Evolutionary conservation across 2,329 filamentous ascomycete species (phyloP), one percentile per base, ranked within the genome.

Genomic region (Nemania sp.): DNA sequence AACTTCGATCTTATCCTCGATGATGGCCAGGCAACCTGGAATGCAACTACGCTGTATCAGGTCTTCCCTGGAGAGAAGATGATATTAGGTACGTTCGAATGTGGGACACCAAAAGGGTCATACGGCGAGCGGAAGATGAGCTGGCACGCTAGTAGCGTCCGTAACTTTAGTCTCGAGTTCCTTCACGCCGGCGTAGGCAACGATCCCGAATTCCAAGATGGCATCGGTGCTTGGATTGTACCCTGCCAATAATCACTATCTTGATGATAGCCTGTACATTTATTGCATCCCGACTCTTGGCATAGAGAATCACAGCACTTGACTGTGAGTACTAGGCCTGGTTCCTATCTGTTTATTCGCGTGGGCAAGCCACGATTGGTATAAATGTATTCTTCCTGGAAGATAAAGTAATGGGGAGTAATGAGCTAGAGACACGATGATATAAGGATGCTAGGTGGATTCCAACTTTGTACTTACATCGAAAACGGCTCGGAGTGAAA

Each of bases 141-240:
- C 59, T 78, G 76, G 76, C 56, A 71, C 24, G 73, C 73, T 26
- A 74, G 64, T 62, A 78, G 76, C 52, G 69, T 77, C 27, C 70
- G 72, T 47, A 64, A 73, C 27, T 78, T 78, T 51, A 67, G 66
- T 20, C 70, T 78, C n/a, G 68, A 76, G 11, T 78, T 76, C 49
- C 56, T 76, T 11, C 76, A 78, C 5, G 76, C 77, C 18, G 76
- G 75, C 15, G 70, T 78, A 5, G 75, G 76, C n/a, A 55, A 64
- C 15, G 61, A 64, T 38, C 52, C 76, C 1, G n/a, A 76, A 43
- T 78, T 76, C 60, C 65, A 69, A 38, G 72, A 77, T 49, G 76
- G 76, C 5, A 67, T 78, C 20, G 77, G 77, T 18, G 75, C 73
- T 45, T 78, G 75, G 75, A 75, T 78, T 45, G 71, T 75, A 3